phyloP scores from a whole-genome alignment of 2,329 filamentous ascomycete species.

The Fusarium pininemorale region DNA sequence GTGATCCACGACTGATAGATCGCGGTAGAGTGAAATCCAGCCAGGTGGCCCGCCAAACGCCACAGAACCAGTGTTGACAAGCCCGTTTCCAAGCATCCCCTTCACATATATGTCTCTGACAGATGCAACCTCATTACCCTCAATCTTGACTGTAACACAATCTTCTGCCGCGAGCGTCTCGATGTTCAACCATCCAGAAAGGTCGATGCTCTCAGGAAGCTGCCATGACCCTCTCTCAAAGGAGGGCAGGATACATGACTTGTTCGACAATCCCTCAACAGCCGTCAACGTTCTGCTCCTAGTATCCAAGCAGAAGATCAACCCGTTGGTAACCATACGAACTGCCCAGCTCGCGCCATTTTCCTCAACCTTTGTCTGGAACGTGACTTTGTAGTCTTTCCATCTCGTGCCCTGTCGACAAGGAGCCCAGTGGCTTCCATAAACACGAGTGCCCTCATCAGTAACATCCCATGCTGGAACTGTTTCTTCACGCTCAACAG shows the following conservation, averaged over 20 bases:
- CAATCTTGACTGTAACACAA: too few species aligned
- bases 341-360: not conserved
- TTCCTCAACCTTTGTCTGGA: not conserved
- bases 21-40: not conserved
- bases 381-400: not conserved
- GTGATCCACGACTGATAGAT: not conserved
- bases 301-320: not conserved
- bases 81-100: not conserved
- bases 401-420: constrained; percentile 4
- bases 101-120: not conserved
- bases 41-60: not conserved
- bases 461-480: not conserved
- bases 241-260: not conserved
- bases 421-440: constrained; percentile 2
- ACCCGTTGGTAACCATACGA: not conserved
- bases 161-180: not conserved
- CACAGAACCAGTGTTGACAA: not conserved
- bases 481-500: not conserved
- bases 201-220: not conserved
- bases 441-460: not conserved
- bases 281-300: not conserved
- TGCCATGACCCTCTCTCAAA: not conserved
- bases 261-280: not conserved
- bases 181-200: not conserved
- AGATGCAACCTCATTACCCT: too few species aligned